Evolutionary conservation across 176 grass and related monocot species (phyloP), one percentile per base, ranked within the genome.

Genomic region (Carex parvula): DNA sequence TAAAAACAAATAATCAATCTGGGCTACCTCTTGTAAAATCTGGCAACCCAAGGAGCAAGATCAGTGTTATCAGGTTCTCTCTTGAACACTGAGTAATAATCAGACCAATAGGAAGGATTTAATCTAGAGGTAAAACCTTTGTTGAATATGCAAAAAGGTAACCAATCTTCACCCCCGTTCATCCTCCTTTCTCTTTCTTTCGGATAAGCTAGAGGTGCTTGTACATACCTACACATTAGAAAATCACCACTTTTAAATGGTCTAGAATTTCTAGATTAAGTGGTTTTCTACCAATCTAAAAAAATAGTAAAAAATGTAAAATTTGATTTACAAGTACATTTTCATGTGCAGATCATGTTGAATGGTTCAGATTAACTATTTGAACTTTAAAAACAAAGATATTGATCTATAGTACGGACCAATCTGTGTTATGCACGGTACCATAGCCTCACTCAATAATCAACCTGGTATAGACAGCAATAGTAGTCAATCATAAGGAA

Each of bases 31-130:
- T 58, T 86, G 68, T 90, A 98, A 89, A 94, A 91, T 85, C 86
- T 93, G 59, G 95, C 87, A 71, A 98, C 92, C 95, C 95, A 98
- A 0, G 95, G 95, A 1, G 95, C 95, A 8, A 93, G 95, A 81
- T 95, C 84, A 59, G 92, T 94, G 59, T 98, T 98, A 60, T 98
- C 91, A 5, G 95, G 95, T 41, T 91, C 88, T 76, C 95, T 98
- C 82, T 79, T 86, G 83, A 91, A 93, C 61, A 87, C 84, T 63
- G 92, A 91, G 73, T 98, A 98, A 86, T 95, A 98, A 53, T 90
- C 89, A 18, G 92, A 95, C 95, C 95, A 98, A 75, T 91, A 82
- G 53, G 91, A 88, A 17, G 88, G 95, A 55, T 86, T 88, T 88
- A 95, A 87, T 87, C 89, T 89, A 73, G 88, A 85, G 15, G 84